phyloP scores from a whole-genome alignment of 1,139 yeast genomes.

The Geotrichum klebahnii region DNA sequence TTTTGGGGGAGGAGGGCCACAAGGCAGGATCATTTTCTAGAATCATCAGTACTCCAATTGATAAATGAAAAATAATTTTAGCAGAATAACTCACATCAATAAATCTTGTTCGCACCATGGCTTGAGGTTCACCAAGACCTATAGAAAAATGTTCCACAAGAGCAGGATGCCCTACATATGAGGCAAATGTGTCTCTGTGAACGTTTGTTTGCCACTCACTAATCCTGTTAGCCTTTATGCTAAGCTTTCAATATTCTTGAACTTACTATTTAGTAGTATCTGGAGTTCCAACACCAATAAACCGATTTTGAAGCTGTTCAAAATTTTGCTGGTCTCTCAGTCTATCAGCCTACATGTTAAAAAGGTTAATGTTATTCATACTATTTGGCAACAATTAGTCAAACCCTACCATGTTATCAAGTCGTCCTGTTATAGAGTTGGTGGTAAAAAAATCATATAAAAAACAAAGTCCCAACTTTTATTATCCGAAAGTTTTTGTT shows the following conservation, averaged over 20 bases:
- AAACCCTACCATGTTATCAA: no score
- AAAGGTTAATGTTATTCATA: no score
- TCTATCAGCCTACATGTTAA: constrained; percentile 65
- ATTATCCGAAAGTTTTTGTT: no score
- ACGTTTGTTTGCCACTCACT: constrained; percentile 57
- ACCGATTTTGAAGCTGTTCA: constrained; percentile 57
- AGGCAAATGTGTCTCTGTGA: constrained; percentile 69
- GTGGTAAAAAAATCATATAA: no score
- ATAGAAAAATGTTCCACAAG: constrained; percentile 63
- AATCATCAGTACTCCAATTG: neutral
- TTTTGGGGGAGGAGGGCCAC: constrained; percentile 32
- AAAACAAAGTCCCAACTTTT: no score
- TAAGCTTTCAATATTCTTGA: constrained; percentile 25
- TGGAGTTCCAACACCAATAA: constrained; percentile 67
- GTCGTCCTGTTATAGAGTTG: no score
- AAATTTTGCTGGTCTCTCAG: constrained; percentile 61
- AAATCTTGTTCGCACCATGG: constrained; percentile 47
- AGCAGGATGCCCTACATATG: constrained; percentile 66
- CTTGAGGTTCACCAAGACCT: constrained; percentile 54
- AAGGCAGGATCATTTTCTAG: constrained; percentile 52
- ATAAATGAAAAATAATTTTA: neutral
- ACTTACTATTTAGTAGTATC: constrained; percentile 53
- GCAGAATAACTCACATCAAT: constrained; percentile 42
- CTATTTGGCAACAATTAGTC: no score
- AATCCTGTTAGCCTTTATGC: constrained; percentile 20